Evolutionary conservation across 2,329 filamentous ascomycete genomes (phyloP), one percentile per base, ranked within the genome.

Genomic region (Phymatotrichopsis omnivora): DNA sequence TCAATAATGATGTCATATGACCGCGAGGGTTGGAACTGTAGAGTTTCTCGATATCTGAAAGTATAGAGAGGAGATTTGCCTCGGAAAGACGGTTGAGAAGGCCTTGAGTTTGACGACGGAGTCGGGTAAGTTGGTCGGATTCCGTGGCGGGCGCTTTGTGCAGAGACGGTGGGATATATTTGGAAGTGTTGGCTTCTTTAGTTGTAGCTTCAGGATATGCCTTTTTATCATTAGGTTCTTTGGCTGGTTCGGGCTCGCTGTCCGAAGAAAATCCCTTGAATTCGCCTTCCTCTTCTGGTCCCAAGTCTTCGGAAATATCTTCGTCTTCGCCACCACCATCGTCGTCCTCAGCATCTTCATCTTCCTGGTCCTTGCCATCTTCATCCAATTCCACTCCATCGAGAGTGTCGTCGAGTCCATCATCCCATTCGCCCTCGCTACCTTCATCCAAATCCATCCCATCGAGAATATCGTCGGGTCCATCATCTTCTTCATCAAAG

Each of bases 31-130:
- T 78, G 31, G 80, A 78, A 43, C 80, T 75, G 61, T 96, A 98
- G 1, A 96, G 68, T 50, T 80, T 77, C 60, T 93, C 85, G 24
- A 94, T 72, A 14, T 93, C 82, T 32, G 75, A 74, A 3, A 95
- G 67, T 42, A 96, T 93, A 2, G 84, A 82, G 5, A 93, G 64
- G 52, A 98, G 70, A 57, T 91, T 96, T 28, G 85, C 78, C 60
- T 96, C 89, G 0, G 91, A 95, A 24, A 98, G 71, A 60, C 89
- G 81, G 63, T 98, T 98, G 60, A 98, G 73, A 14, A 91, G 72
- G 60, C 91, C 89, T 61, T 96, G 86, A 0, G 85, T 71, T 59
- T 93, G 85, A 51, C 85, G 77, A 47, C 78, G 78, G 38, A 98
- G 67, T 29, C 82, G 78, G 10, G 70, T 69, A 36, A 82, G 68